Evolutionary conservation across 345 rosid genomes (phyloP), one percentile per base, ranked within the genome.

Genomic region (Fremontodendron californicum): DNA sequence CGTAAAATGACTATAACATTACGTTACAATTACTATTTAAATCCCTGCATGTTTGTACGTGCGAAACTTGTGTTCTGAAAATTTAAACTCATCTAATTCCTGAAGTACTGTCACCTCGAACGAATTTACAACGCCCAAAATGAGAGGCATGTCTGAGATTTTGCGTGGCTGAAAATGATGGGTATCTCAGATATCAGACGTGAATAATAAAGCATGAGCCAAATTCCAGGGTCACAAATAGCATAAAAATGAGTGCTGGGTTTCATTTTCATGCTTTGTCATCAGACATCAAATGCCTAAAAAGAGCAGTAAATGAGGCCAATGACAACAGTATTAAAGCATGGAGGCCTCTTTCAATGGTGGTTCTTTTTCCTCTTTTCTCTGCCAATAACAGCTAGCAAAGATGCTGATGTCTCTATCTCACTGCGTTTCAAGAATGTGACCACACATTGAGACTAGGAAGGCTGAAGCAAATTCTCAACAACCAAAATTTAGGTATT

Each of bases 351-450:
- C 82, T 76, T 61, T 66, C 74, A 31, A 66, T 46, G 78, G 70
- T 74, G 64, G 77, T 43, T 40, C 5, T 19, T 15, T 55, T 42
- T 52, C 27, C 45, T 21, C 15, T 8, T 51, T 15, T 49, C 8
- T 1, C 25, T 48, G 54, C 79, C 18, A 72, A n/a, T n/a, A n/a
- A 55, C 80, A 77, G 77, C 80, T 64, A 65, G 77, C 77, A 65
- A 18, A 45, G 74, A 65, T 35, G 48, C 21, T 19, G 80, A 81
- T 75, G 64, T 60, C 29, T 72, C 77, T 46, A 39, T 60, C 72
- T 33, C 31, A n/a, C 45, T 37, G 66, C 60, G 19, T 73, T 65
- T 65, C 21, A 5, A 23, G 40, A 60, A 58, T 25, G 52, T 39
- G 72, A 62, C 78, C 21, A 27, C 45, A 61, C 42, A 29, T n/a